Evolutionary conservation across 2,329 filamentous ascomycete genomes (phyloP).

Genomic region (Paramyrothecium roridum): DNA sequence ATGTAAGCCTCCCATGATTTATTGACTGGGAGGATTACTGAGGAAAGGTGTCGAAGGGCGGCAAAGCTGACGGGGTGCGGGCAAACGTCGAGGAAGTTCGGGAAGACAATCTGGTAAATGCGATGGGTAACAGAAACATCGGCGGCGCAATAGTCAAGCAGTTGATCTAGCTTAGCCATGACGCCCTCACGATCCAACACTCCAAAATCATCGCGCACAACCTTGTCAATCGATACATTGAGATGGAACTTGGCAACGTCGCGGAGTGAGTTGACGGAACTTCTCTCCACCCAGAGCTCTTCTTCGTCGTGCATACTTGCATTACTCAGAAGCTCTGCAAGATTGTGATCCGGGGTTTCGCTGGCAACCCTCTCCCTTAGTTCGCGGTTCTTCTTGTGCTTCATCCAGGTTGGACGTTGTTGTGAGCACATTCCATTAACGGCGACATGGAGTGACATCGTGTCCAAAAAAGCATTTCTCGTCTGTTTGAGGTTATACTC

Average conservation of each 20-base stretch:
- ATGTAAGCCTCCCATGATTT: conserved; percentile 86
- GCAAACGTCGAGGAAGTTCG: conserved; percentile 82
- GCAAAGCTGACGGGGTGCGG: conserved; percentile 98
- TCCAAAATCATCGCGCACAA: conserved; percentile 80
- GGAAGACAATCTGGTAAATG: conserved; percentile 92
- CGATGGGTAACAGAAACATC: conserved; percentile 91
- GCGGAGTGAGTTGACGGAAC: conserved; percentile 89
- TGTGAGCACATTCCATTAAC: conserved; percentile 99
- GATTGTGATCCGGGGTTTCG: conserved; percentile 66
- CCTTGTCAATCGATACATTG: conserved; percentile 86
- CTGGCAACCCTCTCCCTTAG: conserved; percentile 74
- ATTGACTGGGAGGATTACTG: conserved; percentile 88
- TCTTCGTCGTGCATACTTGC: conserved; percentile 79
- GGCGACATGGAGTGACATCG: conserved; percentile 96
- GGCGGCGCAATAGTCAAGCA: conserved; percentile 91
- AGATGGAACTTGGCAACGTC: conserved; percentile 98
- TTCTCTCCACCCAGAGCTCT: conserved; percentile 91
- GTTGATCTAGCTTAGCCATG: conserved; percentile 68
- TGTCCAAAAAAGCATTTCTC: conserved; percentile 85
- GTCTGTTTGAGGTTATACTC: conserved; percentile 85
- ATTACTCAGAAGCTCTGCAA: conserved; percentile 68
- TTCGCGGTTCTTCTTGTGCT: conserved; percentile 87
- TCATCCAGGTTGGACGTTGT: conserved; percentile 96
- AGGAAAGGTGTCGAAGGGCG: conserved; percentile 86
- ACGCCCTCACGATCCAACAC: conserved; percentile 73